A percentile compares a stretch with the other conserved stretches of the same genome.
phyloP scores from a whole-genome alignment of 108 stramenopile genomes.

The Cafeteria roenbergensis region DNA sequence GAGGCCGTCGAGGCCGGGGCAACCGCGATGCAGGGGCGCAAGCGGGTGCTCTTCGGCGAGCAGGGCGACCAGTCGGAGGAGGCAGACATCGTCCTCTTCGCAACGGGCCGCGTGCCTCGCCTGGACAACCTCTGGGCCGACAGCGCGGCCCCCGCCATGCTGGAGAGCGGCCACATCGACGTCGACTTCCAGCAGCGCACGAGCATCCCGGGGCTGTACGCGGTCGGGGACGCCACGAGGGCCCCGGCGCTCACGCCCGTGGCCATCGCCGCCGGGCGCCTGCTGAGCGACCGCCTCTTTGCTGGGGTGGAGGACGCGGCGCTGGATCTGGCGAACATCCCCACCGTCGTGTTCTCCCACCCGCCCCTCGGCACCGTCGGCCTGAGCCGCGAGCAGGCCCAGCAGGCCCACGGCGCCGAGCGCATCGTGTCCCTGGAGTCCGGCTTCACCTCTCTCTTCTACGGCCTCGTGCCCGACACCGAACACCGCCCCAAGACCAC shows the following conservation, averaged over 20 bases:
- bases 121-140: constrained; percentile 52
- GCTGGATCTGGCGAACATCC: constrained; percentile 66
- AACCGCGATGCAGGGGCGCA: no score
- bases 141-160: constrained; percentile 43
- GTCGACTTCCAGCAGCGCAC: constrained; percentile 77
- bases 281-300: constrained; percentile 58
- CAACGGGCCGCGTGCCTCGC: constrained; percentile 58
- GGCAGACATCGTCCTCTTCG: constrained; percentile 59
- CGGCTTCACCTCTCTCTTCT: constrained; percentile 35
- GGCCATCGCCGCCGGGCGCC: constrained; percentile 65
- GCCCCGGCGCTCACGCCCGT: constrained; percentile 77
- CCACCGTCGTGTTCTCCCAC: constrained; percentile 71
- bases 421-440: constrained; percentile 56
- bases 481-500: constrained; percentile 50
- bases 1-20: no score
- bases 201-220: constrained; percentile 55
- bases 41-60: no score
- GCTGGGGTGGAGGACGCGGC: constrained; percentile 52
- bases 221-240: constrained; percentile 78
- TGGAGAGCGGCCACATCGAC: constrained; percentile 35
- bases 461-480: constrained; percentile 21
- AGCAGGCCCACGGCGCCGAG: constrained; percentile 50
- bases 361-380: constrained; percentile 71
- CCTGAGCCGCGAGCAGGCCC: constrained; percentile 68
- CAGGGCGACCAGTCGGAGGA: no score